phyloP scores from a whole-genome alignment of 257 asterid genomes.

The Vinca minor region DNA sequence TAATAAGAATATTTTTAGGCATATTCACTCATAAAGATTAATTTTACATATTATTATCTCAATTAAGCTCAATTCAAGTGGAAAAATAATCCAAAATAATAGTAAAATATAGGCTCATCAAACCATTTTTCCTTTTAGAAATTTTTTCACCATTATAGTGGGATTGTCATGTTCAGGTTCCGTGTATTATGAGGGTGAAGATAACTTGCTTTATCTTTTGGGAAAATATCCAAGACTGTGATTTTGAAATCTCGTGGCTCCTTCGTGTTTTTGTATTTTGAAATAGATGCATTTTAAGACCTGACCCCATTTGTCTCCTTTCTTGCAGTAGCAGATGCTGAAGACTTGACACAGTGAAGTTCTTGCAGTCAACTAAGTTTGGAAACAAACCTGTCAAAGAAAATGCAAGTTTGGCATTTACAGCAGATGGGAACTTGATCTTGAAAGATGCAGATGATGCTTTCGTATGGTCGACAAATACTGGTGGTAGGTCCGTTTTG shows the following conservation, averaged over 20 bases:
- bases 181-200: not conserved
- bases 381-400: constrained; percentile 15
- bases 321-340: not conserved
- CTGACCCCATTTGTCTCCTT: not conserved
- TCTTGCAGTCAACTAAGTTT: not conserved
- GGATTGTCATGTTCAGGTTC: not conserved
- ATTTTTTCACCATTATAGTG: not conserved
- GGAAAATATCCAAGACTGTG: no score
- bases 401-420: constrained; percentile 15
- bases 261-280: not conserved
- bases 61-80: no score
- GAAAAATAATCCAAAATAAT: no score
- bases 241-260: not conserved
- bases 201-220: not conserved
- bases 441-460: constrained; percentile 18
- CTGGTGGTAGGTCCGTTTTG: constrained; percentile 10
- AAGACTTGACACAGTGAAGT: no score
- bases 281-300: not conserved
- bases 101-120: no score
- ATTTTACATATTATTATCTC: no score
- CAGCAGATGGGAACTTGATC: constrained; percentile 15
- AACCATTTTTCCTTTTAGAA: not conserved
- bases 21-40: no score
- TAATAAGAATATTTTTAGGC: no score
- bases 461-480: constrained; percentile 20